phyloP scores from a whole-genome alignment of 495 filamentous ascomycete species.

The Saxispiralis lemnorum region DNA sequence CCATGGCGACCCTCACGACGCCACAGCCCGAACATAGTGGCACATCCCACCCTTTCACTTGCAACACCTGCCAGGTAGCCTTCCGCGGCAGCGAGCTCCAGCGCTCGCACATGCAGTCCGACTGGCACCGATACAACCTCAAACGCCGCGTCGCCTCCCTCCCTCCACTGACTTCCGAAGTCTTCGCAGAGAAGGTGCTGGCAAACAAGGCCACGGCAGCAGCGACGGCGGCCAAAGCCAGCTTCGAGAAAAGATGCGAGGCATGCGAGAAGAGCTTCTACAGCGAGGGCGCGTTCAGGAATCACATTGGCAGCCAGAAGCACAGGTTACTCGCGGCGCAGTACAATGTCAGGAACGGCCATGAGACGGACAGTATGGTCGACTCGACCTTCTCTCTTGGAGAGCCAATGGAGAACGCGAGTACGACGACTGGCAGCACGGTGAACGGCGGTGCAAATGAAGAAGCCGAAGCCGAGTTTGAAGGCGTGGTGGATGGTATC shows the following conservation, averaged over 20 bases:
- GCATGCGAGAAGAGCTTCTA: constrained; percentile 84
- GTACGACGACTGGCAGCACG: constrained; percentile 13
- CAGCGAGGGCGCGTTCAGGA: constrained; percentile 86
- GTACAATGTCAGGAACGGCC: constrained; percentile 19
- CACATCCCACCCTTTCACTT: constrained; percentile 73
- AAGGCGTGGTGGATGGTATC: constrained; percentile 57
- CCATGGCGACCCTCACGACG: constrained; percentile 10
- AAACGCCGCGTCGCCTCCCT: constrained; percentile 86
- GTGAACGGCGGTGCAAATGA: constrained; percentile 18
- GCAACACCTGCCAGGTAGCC: constrained; percentile 93
- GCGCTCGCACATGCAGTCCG: constrained; percentile 83
- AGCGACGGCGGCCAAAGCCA: constrained; percentile 71
- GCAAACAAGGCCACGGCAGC: constrained; percentile 69
- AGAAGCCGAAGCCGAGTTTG: constrained; percentile 60
- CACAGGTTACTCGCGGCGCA: constrained; percentile 53
- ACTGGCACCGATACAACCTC: constrained; percentile 90
- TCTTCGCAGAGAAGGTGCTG: constrained; percentile 93
- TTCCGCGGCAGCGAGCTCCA: constrained; percentile 90
- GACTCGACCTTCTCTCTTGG: constrained; percentile 84
- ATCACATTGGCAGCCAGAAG: constrained; percentile 82
- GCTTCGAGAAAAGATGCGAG: constrained; percentile 67
- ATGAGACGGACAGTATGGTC: constrained; percentile 45
- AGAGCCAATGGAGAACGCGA: constrained; percentile 45
- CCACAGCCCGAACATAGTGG: constrained; percentile 4
- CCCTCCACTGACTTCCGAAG: constrained; percentile 78